Conservation (phyloP, 306 rosid genomes). For the Glycine latifolia region DNA sequence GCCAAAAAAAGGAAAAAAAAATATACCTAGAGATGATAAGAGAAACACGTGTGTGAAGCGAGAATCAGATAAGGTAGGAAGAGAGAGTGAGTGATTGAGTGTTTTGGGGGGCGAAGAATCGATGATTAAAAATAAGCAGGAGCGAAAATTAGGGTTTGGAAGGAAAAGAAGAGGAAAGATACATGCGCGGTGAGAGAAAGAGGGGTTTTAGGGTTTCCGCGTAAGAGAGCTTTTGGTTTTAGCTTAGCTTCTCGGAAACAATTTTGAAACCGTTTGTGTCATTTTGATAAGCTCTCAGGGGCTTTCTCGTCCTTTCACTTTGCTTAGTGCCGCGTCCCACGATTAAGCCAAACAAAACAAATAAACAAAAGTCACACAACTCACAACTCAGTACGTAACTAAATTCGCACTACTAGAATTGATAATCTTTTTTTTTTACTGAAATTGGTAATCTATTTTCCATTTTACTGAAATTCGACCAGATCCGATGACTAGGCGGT, state of each 20-base stretch:
- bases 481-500: too few species aligned
- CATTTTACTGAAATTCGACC: too few species aligned
- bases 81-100: neutral
- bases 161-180: slow-evolving; percentile 32
- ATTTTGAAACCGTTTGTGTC: neutral
- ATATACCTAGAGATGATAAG: slow-evolving; percentile 43
- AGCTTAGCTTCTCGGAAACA: neutral
- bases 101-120: slow-evolving; percentile 37
- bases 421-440: too few species aligned
- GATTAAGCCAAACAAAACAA: neutral
- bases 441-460: too few species aligned
- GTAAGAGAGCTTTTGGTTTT: neutral
- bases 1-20: neutral
- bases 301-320: slow-evolving; percentile 22
- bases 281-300: slow-evolving; percentile 14
- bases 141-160: slow-evolving; percentile 31
- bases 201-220: slow-evolving; percentile 56
- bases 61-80: slow-evolving; percentile 8
- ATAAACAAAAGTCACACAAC: neutral
- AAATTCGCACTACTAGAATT: neutral
- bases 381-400: neutral
- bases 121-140: neutral
- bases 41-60: neutral
- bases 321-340: slow-evolving; percentile 2
- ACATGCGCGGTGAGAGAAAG: neutral